Conservation (phyloP, 2,329 filamentous ascomycete genomes). For the Teratosphaeria nubilosa region DNA sequence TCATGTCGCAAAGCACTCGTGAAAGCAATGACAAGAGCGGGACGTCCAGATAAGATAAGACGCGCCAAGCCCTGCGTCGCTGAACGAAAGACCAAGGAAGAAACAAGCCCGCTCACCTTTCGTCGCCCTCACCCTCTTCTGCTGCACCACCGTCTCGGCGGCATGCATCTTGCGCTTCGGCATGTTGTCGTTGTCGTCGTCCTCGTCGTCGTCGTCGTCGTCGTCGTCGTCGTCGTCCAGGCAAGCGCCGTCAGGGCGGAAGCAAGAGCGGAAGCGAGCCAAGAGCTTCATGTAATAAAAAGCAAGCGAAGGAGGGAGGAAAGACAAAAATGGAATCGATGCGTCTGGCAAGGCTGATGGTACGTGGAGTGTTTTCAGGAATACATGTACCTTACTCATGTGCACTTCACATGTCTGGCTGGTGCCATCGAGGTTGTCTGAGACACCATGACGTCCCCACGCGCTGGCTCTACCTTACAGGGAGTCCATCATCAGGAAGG, state of each 20-base stretch:
- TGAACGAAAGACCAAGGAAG: too few relatives aligned
- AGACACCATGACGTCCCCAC: neutral
- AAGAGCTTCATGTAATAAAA: neutral
- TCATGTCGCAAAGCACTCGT: too few relatives aligned
- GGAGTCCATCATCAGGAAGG: neutral
- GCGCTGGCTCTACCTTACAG: too few relatives aligned
- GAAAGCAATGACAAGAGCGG: neutral
- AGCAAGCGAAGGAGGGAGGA: neutral
- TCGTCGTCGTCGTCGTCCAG: too few relatives aligned
- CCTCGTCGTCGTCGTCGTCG: too few relatives aligned
- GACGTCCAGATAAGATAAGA: neutral
- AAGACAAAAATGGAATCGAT: too few relatives aligned
- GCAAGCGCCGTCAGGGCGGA: neutral
- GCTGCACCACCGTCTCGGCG: neutral
- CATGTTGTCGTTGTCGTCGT: slow-evolving; percentile 3
- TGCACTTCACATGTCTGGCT: neutral
- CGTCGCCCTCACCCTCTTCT: neutral
- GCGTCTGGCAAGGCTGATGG: neutral
- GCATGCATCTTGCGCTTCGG: slow-evolving; percentile 5
- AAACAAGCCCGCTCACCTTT: too few relatives aligned
- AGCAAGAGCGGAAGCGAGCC: neutral
- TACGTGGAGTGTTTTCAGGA: neutral
- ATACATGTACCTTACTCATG: too few relatives aligned
- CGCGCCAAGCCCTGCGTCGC: neutral
- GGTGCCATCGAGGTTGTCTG: neutral